These are phyloP conservation scores for Umbelopsis ramanniana DNA, from an alignment of 192 early-diverging fungal genomes.

Conservation along the genomic window DNA sequence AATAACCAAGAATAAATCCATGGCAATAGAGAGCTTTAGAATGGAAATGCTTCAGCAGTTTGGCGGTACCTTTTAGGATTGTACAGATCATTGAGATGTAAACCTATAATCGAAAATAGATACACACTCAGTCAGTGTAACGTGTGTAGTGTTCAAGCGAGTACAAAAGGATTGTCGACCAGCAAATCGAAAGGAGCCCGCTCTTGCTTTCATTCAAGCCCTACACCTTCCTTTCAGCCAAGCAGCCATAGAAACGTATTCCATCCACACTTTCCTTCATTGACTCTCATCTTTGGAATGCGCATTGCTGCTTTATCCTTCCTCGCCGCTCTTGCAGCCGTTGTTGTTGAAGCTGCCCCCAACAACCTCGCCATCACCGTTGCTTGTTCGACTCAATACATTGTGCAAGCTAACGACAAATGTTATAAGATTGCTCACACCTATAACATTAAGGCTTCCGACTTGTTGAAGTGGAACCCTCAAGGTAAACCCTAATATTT, in stretches of 20 bases:
- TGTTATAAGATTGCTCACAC: constrained; percentile 22
- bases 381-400: constrained; percentile 15
- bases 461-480: constrained; percentile 36
- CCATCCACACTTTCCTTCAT: background rate
- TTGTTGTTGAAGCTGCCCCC: constrained; percentile 8
- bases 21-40: background rate
- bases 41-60: constrained; percentile 7
- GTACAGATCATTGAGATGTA: background rate
- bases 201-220: background rate
- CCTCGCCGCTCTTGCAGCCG: constrained; percentile 5
- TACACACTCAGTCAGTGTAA: constrained; percentile 14
- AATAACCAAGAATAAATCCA: background rate
- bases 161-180: background rate
- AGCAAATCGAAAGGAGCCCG: background rate
- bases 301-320: constrained; percentile 6
- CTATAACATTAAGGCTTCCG: constrained; percentile 2
- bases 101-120: constrained; percentile 2
- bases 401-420: constrained; percentile 28
- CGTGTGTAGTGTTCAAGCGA: background rate
- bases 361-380: constrained; percentile 21
- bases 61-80: background rate
- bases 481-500: constrained; percentile 17
- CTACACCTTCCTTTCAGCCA: background rate
- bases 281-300: background rate
- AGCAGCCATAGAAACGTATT: background rate